Conservation (phyloP, 2,329 filamentous ascomycete genomes). For the Immersiporthe knoxdaviesiana region DNA sequence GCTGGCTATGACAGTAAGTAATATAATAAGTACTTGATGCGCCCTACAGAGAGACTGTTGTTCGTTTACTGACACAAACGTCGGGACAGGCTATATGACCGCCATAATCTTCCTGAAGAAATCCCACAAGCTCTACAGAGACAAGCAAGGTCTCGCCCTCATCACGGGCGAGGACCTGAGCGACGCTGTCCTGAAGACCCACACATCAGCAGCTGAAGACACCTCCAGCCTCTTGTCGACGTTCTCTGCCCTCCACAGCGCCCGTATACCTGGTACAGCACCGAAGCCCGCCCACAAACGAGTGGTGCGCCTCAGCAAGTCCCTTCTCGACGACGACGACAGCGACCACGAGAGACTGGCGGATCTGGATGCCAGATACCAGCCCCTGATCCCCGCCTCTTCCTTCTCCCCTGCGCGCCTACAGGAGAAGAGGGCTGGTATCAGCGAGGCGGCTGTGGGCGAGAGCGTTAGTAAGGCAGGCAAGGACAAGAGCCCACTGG, state of each 20-base stretch:
- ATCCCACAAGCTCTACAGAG: conserved; percentile 26
- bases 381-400: conserved; percentile 6
- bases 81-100: conserved; percentile 45
- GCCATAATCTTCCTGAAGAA: conserved; percentile 45
- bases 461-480: neutral
- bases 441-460: neutral
- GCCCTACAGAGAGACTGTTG: too few species aligned
- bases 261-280: neutral
- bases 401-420: neutral
- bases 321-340: conserved; percentile 2
- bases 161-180: conserved; percentile 5
- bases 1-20: conserved; percentile 62
- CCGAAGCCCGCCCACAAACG: neutral
- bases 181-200: neutral
- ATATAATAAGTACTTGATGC: too few species aligned
- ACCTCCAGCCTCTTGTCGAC: too few species aligned
- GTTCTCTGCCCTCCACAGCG: neutral
- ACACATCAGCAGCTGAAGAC: neutral
- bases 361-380: neutral
- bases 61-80: neutral
- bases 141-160: conserved; percentile 7
- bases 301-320: neutral
- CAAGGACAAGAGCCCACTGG: neutral
- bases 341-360: neutral
- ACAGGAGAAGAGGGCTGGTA: neutral